Base-by-base conservation (phyloP, 1,284 basidiomycete genomes). In the Fomitopsis palustris region DNA sequence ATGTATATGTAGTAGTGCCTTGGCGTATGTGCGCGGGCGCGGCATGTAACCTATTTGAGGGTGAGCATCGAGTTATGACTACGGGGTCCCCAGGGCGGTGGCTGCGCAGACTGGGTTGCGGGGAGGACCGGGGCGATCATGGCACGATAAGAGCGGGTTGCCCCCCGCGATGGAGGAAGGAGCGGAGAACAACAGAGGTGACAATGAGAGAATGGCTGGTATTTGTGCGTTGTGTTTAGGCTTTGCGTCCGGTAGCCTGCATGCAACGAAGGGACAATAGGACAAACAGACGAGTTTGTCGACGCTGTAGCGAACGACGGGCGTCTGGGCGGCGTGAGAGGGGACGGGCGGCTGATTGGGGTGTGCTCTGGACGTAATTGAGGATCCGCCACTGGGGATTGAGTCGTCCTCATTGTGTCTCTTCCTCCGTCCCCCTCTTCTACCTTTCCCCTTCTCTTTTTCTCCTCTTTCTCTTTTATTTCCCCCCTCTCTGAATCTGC, bases 321-420 rank as follows among this genome's bases (percentile, higher is more conserved):
- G 57, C 57, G 57, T 29, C 42, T 54, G 52, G 23, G 19, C 33
- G 21, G 58, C 42, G 54, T 31, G 47, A 56, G 53, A 31, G 25
- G 35, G 35, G 27, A 56, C 25, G 58, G 41, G 59, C 47, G 51
- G 41, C 45, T 43, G 59, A 57, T 53, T 53, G 56, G n/a, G 54
- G 41, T 55, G 57, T 64, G 56, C 62, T 58, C 55, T 61, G 64
- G 63, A 65, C 65, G 65, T 67, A 65, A 65, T 62, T 62, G 61
- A 62, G 62, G 59, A 67, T 64, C 67, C 62, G 65, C 64, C 62
- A 61, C 64, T 58, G 61, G 62, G 49, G 33, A 33, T 52, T 52
- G 57, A 67, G 65, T 65, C 66, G 64, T 66, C 66, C 67, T 67
- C 58, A 64, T 67, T 69, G 65, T 70, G 65, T 69, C 52, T 37